Percentiles rank a stretch among this genome's conserved stretches.
Evolutionary conservation across 345 rosid species (phyloP).

Genomic region (Draba incana): DNA sequence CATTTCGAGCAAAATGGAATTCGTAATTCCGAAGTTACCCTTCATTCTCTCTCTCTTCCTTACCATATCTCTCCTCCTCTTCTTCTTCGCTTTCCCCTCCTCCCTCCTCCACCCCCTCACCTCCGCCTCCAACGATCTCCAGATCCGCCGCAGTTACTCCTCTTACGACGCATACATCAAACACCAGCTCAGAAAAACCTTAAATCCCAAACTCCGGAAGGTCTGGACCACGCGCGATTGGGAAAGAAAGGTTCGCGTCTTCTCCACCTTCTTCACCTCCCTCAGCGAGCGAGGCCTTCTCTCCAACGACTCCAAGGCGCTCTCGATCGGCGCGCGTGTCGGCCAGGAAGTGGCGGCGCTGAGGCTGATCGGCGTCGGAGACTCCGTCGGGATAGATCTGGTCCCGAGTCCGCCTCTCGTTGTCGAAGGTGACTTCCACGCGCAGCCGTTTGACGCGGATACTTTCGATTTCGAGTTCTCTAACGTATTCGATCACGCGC

Average conservation of each 20-base stretch:
- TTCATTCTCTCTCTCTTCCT: conserved; percentile 49
- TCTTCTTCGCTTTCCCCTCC: conserved; percentile 46
- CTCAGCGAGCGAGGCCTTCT: conserved; percentile 49
- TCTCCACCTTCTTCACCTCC: conserved; percentile 58
- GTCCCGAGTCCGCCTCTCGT: conserved; percentile 90
- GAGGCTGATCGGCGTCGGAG: conserved; percentile 58
- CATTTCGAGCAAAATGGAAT: conserved; percentile 28
- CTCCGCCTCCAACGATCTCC: conserved; percentile 14
- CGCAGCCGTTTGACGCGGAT: conserved; percentile 67
- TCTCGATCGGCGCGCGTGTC: conserved; percentile 85
- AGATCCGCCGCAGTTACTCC: conserved; percentile 71
- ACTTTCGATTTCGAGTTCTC: conserved; percentile 92
- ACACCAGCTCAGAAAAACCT: conserved; percentile 95
- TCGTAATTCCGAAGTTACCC: conserved; percentile 43
- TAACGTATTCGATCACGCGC: conserved; percentile 95
- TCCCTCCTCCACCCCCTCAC: conserved; percentile 23
- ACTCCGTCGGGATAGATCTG: conserved; percentile 85
- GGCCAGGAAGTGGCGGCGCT: conserved; percentile 95
- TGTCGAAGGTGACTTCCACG: conserved; percentile 79
- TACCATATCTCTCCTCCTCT: conserved; percentile 44
- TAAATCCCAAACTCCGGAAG: conserved; percentile 71
- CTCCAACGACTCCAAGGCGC: conserved; percentile 59
- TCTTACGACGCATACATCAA: conserved; percentile 86
- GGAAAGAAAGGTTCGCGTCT: conserved; percentile 80
- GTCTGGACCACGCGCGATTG: conserved; percentile 91